These are phyloP conservation scores for Davidsoniella eucalypti DNA, from an alignment of 2,329 filamentous ascomycete species.

Conservation along the genomic window DNA sequence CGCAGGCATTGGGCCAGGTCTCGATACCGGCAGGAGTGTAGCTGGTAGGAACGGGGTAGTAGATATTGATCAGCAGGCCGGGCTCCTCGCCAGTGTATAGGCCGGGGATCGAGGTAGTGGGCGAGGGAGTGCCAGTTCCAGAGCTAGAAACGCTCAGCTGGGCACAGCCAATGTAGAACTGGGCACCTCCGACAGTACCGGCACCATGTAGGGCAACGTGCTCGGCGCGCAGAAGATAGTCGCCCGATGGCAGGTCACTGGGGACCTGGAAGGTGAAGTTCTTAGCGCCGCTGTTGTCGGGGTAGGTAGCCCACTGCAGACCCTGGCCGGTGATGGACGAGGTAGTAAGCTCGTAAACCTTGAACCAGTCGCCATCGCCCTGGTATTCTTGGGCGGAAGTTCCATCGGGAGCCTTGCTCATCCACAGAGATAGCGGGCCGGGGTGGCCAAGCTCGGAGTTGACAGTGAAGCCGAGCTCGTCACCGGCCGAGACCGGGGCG, in stretches of 20 bases:
- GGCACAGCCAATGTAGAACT: constrained; percentile 29
- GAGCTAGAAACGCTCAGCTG: constrained; percentile 23
- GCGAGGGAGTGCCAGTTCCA: constrained; percentile 23
- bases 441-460: constrained; percentile 23
- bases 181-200: constrained; percentile 24
- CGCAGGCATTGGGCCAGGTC: constrained; percentile 21
- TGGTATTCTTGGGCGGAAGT: constrained; percentile 20
- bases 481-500: constrained; percentile 23
- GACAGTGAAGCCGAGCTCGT: constrained; percentile 23
- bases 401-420: constrained; percentile 22
- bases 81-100: constrained; percentile 24
- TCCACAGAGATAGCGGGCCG: constrained; percentile 22
- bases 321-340: constrained; percentile 10
- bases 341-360: constrained; percentile 19
- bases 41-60: constrained; percentile 24
- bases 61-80: constrained; percentile 25
- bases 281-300: constrained; percentile 15
- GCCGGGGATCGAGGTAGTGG: constrained; percentile 23
- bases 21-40: constrained; percentile 16
- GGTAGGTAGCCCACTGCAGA: constrained; percentile 13
- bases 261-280: constrained; percentile 25
- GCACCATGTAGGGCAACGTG: constrained; percentile 32
- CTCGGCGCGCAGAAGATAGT: constrained; percentile 33
- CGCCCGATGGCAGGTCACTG: constrained; percentile 27
- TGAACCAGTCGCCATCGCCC: constrained; percentile 23